Base-by-base conservation (phyloP, 352 stramenopile genomes). In the Phytophthora macrochlamydospora region DNA sequence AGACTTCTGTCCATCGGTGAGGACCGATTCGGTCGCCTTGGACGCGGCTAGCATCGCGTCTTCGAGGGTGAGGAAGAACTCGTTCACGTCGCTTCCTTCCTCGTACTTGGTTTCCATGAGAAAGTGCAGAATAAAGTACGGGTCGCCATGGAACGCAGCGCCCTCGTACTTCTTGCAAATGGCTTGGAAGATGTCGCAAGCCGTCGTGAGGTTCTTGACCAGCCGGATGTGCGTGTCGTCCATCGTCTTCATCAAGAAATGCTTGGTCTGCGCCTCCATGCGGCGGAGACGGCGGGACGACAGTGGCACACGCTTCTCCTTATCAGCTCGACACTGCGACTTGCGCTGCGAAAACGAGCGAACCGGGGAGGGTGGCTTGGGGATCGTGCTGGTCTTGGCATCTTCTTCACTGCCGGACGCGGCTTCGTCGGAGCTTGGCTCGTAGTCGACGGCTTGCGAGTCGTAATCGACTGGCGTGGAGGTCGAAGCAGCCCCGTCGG, bases 81-180 rank as follows among this genome's bases (percentile, higher is more conserved):
- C 14, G 2, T 29, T 56, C 2, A 62, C 30, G 18, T 38, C 35
- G 37, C 33, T 46, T 4, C 14, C 56, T 62, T 65, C 37, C 14
- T 56, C 49, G 18, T 56, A 65, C 33, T 56, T 56, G 46, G 37
- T 57, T 18, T 56, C 40, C 48, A 65, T 56, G 2, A 65, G 18
- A 29, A 51, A 57, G 28, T 57, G 48, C 48, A 52, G 40, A 13
- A 46, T 46, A 24, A 46, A 46, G 14, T 46, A 46, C 2, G 57
- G 45, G 38, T 65, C 49, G 8, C 57, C 45, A 51, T 57, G 49
- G 24, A 57, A 37, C 3, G 28, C 12, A 1, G 29, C 18, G 9
- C 46, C 57, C 44, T 57, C 48, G 49, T 65, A 65, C 48, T 52
- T 65, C 33, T 49, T 51, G 48, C 57, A 65, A 33, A 65, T 57